These are phyloP conservation scores for Penicillium coffeae DNA, from an alignment of 495 filamentous ascomycete species.

Conservation along the genomic window DNA sequence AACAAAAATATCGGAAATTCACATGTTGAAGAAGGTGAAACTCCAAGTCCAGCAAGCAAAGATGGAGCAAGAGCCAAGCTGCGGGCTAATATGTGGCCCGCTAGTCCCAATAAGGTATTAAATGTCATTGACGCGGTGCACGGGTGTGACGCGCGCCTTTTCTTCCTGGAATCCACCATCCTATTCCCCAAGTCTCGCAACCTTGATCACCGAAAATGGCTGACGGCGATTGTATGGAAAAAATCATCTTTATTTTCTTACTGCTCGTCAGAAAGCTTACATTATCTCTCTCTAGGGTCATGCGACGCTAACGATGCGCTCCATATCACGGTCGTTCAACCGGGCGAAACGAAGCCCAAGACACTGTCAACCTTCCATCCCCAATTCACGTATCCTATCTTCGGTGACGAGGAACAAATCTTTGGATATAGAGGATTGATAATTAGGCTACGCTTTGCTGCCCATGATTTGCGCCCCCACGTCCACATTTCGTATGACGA, in stretches of 20 bases:
- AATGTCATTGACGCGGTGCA: too few species aligned
- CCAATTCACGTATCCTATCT: slow-evolving; percentile 84
- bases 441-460: slow-evolving; percentile 73
- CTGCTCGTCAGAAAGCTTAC: too few species aligned
- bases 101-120: too few species aligned
- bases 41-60: too few species aligned
- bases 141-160: slow-evolving; percentile 17
- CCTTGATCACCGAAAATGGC: slow-evolving; percentile 30
- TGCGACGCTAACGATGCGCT: slow-evolving; percentile 71
- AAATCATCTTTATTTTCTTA: not conserved
- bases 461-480: slow-evolving; percentile 75
- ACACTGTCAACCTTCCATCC: slow-evolving; percentile 70
- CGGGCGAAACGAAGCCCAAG: slow-evolving; percentile 50
- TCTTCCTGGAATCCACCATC: not conserved
- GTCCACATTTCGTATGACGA: slow-evolving; percentile 66
- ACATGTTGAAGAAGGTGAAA: too few species aligned
- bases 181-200: slow-evolving; percentile 3
- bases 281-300: slow-evolving; percentile 53
- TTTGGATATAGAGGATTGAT: slow-evolving; percentile 82
- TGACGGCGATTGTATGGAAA: slow-evolving; percentile 49
- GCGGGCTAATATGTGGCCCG: too few species aligned
- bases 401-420: slow-evolving; percentile 84
- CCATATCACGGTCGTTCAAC: slow-evolving; percentile 63
- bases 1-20: too few species aligned
- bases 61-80: too few species aligned